These are phyloP conservation scores for Baorangia bicolor DNA, from an alignment of 768 basidiomycete genomes.

Conservation along the genomic window DNA sequence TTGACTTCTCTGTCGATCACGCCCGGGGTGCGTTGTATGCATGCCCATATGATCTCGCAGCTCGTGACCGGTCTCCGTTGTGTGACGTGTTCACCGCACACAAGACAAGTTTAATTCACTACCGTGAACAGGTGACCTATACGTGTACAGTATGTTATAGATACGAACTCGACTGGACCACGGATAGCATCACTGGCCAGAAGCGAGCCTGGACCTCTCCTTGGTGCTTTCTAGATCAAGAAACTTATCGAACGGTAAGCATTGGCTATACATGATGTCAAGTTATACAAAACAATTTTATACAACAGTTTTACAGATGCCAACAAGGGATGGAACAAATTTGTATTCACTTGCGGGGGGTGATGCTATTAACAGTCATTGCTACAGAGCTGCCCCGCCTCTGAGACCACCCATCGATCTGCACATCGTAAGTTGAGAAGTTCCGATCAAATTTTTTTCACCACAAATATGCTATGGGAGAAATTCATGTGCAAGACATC, in stretches of 20 bases:
- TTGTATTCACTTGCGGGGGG: background rate
- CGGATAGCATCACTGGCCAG: conserved; percentile 35
- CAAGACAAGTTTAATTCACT: conserved; percentile 29
- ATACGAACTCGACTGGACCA: conserved; percentile 38
- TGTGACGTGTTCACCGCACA: conserved; percentile 35
- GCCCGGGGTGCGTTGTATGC: conserved; percentile 41
- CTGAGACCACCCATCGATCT: conserved; percentile 29
- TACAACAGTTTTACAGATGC: conserved; percentile 33
- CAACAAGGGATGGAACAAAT: conserved; percentile 37
- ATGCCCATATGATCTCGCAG: conserved; percentile 42
- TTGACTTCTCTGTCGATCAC: conserved; percentile 32
- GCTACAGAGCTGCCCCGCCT: conserved; percentile 30
- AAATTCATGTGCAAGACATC: conserved; percentile 38
- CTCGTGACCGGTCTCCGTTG: conserved; percentile 37
- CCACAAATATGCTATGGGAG: conserved; percentile 45
- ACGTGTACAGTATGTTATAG: conserved; percentile 14
- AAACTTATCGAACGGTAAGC: conserved; percentile 39
- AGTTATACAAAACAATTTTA: background rate
- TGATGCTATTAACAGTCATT: background rate
- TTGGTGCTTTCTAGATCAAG: conserved; percentile 39
- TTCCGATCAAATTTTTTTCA: conserved; percentile 40
- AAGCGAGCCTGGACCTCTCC: conserved; percentile 30
- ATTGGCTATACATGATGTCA: background rate
- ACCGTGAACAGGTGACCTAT: background rate
- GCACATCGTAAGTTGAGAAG: conserved; percentile 36